Evolutionary conservation across 306 rosid species (phyloP), one percentile per base, ranked within the genome.

Genomic region (Lathyrus aphaca): DNA sequence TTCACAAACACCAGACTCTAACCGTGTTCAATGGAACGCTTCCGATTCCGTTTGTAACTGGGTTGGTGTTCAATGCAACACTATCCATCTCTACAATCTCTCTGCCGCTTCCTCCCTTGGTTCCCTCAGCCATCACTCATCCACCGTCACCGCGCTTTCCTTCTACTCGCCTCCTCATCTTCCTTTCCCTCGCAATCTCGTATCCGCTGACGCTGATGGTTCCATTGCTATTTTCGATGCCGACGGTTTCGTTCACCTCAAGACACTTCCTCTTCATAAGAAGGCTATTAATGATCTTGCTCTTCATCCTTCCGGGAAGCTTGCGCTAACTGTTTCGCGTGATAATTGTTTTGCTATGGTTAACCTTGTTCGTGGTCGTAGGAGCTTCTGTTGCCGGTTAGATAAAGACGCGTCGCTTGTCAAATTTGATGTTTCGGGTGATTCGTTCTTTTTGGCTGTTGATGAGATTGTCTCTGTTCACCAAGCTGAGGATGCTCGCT

Each of bases 141-240:
- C 96, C 68, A 71, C 97, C 39, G 71, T 94, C 73, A 94, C 96
- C 38, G 69, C 95, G 43, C 90, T 94, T 40, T 74, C 98, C 11
- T 94, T 94, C 86, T 84, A 79, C 80, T 65, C 95, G 21, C 91
- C 88, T 48, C 82, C 91, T 1, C 1, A 71, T 27, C 86, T 88
- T 65, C 74, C 88, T 57, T 84, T 82, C 71, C 98, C 98, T 4
- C 94, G 92, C 58, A 94, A 88, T 70, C 98, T 94, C 78, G 38
- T 94, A 86, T 94, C 98, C 65, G 97, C 90, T 23, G 89, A 81
- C 56, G 82, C 89, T 1, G 89, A 87, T 12, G 98, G 98, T 19
- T 23, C 82, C 49, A 62, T 93, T 8, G 83, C 88, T 12, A 83
- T 93, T 49, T 90, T 79, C 54, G 97, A 93, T 8, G 93, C 94